Evolutionary conservation across 2,329 filamentous ascomycete species (phyloP).

Genomic region (Endoconidiophora polonica): DNA sequence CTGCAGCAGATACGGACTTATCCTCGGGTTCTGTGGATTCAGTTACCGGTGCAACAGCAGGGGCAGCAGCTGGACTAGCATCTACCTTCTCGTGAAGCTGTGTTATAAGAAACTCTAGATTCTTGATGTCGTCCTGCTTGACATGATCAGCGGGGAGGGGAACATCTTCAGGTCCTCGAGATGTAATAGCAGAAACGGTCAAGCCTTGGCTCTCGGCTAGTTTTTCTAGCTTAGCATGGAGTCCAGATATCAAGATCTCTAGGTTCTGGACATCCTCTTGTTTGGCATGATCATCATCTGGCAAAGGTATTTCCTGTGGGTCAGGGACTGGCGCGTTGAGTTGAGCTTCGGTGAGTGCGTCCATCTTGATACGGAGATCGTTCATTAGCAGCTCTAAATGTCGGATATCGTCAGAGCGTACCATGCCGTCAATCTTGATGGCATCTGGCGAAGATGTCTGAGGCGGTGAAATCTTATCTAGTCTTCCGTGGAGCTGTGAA

Average conservation of each 20-base stretch:
- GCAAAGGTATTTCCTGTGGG: conserved; percentile 17
- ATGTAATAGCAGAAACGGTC: neutral
- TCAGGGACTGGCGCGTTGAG: conserved; percentile 30
- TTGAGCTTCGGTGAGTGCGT: conserved; percentile 22
- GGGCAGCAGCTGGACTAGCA: conserved; percentile 20
- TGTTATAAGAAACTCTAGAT: conserved; percentile 66
- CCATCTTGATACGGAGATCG: conserved; percentile 70
- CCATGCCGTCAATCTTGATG: conserved; percentile 17
- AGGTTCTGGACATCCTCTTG: conserved; percentile 13
- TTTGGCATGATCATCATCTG: conserved; percentile 6
- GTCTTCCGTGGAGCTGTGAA: conserved; percentile 4
- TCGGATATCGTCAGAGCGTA: conserved; percentile 63
- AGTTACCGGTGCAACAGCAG: conserved; percentile 31
- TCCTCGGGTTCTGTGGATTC: conserved; percentile 13
- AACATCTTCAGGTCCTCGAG: neutral
- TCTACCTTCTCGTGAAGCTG: conserved; percentile 77
- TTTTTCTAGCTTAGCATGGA: conserved; percentile 11
- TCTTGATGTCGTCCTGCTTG: conserved; percentile 62
- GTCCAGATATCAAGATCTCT: conserved; percentile 8
- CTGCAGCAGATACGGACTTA: conserved; percentile 30
- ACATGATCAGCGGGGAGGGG: conserved; percentile 29
- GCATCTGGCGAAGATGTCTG: conserved; percentile 23
- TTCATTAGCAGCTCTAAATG: conserved; percentile 71
- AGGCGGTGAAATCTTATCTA: conserved; percentile 5
- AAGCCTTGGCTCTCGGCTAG: conserved; percentile 4